A percentile compares a stretch with the other conserved stretches of the same genome.
Evolutionary conservation across 2,329 filamentous ascomycete species (phyloP).

Genomic region (Xylariaceae sp.): DNA sequence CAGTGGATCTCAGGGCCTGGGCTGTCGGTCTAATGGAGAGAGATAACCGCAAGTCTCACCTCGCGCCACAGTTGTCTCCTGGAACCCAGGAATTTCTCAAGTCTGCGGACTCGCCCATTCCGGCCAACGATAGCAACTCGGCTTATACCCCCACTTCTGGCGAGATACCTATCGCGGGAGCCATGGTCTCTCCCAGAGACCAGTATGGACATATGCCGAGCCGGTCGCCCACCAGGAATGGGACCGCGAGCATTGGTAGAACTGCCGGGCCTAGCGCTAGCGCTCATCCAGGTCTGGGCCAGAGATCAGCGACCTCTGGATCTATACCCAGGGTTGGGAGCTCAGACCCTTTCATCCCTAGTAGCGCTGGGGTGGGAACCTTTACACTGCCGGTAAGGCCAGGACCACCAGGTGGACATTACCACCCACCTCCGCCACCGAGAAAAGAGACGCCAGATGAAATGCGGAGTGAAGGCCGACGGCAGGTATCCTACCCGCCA

Average conservation of each 20-base stretch:
- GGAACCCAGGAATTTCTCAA: constrained; percentile 71
- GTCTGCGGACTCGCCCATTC: constrained; percentile 54
- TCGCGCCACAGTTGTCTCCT: constrained; percentile 74
- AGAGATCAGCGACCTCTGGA: constrained; percentile 46
- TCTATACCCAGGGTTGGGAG: constrained; percentile 45
- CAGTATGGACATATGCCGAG: constrained; percentile 38
- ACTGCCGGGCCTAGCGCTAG: constrained; percentile 36
- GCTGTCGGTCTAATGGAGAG: constrained; percentile 89
- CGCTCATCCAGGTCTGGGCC: constrained; percentile 49
- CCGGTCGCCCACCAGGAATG: constrained; percentile 49
- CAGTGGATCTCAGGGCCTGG: constrained; percentile 90
- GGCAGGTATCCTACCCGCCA: constrained; percentile 48
- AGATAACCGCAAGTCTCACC: constrained; percentile 91
- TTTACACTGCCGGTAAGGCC: constrained; percentile 62
- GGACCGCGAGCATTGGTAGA: constrained; percentile 42
- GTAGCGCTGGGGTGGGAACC: constrained; percentile 43
- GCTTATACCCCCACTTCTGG: constrained; percentile 62
- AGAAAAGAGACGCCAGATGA: constrained; percentile 53
- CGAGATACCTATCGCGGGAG: constrained; percentile 62
- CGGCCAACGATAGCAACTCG: constrained; percentile 40
- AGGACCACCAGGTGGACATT: constrained; percentile 52
- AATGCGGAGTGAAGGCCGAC: constrained; percentile 44
- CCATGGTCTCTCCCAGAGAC: constrained; percentile 51
- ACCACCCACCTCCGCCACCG: constrained; percentile 56
- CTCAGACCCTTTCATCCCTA: constrained; percentile 30